A percentile compares a stretch with the other conserved stretches of the same genome.
Conservation (phyloP, 768 basidiomycete genomes). For the Amanita polypyramis region DNA sequence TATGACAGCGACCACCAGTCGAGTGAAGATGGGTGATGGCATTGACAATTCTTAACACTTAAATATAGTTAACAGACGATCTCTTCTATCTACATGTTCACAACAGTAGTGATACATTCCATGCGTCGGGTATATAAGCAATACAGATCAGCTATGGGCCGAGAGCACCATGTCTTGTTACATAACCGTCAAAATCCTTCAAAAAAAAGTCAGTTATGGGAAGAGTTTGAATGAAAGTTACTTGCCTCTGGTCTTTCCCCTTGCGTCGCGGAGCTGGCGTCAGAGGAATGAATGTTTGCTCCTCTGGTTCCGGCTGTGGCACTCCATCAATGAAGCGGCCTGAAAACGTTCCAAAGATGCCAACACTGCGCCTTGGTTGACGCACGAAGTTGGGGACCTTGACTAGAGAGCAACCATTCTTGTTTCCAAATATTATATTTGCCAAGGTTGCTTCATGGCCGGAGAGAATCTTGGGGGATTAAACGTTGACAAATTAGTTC, state of each 20-base stretch:
- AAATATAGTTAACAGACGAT: too few relatives aligned
- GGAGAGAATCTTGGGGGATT: constrained; percentile 1
- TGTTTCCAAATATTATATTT: too few relatives aligned
- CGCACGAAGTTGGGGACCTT: neutral
- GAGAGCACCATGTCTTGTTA: too few relatives aligned
- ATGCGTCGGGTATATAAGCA: too few relatives aligned
- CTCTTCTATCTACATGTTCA: too few relatives aligned
- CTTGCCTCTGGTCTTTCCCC: too few relatives aligned
- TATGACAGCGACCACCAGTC: neutral
- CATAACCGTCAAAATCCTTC: neutral
- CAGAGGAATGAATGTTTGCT: neutral
- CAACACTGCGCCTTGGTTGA: neutral
- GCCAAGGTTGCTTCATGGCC: neutral
- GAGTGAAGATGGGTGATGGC: neutral
- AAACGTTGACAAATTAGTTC: neutral
- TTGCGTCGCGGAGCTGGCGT: constrained; percentile 1
- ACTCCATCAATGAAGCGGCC: neutral
- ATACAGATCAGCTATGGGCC: too few relatives aligned
- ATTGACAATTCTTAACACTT: too few relatives aligned
- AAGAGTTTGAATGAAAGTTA: neutral
- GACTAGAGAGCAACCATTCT: neutral
- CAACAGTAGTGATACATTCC: too few relatives aligned
- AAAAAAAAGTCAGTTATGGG: neutral
- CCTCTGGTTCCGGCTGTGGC: neutral
- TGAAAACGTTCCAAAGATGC: neutral